Conservation (phyloP, 768 basidiomycete genomes). For the Stropharia rugosoannulata region DNA sequence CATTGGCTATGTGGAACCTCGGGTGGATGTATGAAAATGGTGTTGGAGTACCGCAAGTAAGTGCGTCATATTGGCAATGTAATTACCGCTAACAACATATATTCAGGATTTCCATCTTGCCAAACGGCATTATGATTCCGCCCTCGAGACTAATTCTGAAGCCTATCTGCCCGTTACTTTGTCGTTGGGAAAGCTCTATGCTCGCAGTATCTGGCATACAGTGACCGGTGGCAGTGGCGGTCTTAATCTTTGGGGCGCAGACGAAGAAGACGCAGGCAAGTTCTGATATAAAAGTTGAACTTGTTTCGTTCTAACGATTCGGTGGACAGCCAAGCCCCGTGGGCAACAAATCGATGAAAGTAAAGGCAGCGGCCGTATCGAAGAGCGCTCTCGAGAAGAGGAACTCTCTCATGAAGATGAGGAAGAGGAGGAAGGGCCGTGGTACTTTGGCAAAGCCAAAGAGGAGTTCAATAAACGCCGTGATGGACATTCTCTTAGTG, state of each 20-base stretch:
- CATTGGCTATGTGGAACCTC: constrained; percentile 96
- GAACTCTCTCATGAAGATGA: constrained; percentile 19
- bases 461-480: constrained; percentile 71
- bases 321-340: constrained; percentile 22
- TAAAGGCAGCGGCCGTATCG: constrained; percentile 23
- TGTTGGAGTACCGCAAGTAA: constrained; percentile 82
- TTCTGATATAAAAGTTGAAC: not conserved
- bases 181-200: constrained; percentile 79
- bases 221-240: constrained; percentile 69
- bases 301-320: constrained; percentile 5
- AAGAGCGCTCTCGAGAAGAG: constrained; percentile 29
- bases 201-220: constrained; percentile 82
- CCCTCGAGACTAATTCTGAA: constrained; percentile 83
- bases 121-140: constrained; percentile 92
- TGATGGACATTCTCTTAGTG: constrained; percentile 34
- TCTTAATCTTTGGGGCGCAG: constrained; percentile 63
- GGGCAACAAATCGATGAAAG: constrained; percentile 40
- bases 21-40: constrained; percentile 99
- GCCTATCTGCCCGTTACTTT: constrained; percentile 87
- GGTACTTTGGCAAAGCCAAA: constrained; percentile 82
- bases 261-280: constrained; percentile 47
- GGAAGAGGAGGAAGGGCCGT: constrained; percentile 65
- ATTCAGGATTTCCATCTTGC: constrained; percentile 91
- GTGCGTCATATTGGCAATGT: not conserved
- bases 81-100: not conserved